Evolutionary conservation across 805 yeast species (phyloP).

Genomic region (Torulaspora gathmanii): DNA sequence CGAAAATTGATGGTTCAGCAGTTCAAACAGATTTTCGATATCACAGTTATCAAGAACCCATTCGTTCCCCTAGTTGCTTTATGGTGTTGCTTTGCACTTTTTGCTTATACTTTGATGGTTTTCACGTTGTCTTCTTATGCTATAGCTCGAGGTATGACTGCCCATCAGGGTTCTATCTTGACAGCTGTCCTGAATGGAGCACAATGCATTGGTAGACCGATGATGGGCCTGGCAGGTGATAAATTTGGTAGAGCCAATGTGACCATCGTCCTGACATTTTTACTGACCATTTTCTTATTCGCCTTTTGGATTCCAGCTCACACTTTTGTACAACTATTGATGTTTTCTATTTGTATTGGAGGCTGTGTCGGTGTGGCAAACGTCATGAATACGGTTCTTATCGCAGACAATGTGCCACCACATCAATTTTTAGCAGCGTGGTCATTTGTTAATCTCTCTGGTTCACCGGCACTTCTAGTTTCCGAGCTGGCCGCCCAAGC

Average conservation of each 20-base stretch:
- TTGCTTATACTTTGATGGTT: slow-evolving; percentile 43
- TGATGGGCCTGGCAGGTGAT: slow-evolving; percentile 44
- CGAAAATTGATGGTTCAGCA: slow-evolving; percentile 17
- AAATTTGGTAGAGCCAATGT: slow-evolving; percentile 45
- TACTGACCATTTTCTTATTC: slow-evolving; percentile 40
- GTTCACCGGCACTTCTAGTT: slow-evolving; percentile 38
- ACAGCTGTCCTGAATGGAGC: slow-evolving; percentile 45
- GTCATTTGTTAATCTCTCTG: slow-evolving; percentile 34
- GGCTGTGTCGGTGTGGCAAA: slow-evolving; percentile 43
- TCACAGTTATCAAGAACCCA: slow-evolving; percentile 30
- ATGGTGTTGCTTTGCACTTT: slow-evolving; percentile 38
- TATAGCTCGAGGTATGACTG: slow-evolving; percentile 43
- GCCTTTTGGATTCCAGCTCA: slow-evolving; percentile 48
- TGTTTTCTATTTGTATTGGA: slow-evolving; percentile 44
- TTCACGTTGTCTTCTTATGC: slow-evolving; percentile 47
- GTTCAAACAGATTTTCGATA: slow-evolving; percentile 37
- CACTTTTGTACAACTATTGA: slow-evolving; percentile 39
- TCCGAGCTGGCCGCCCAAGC: slow-evolving; percentile 55
- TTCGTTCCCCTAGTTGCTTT: slow-evolving; percentile 35
- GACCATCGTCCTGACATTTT: slow-evolving; percentile 36
- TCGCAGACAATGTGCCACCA: slow-evolving; percentile 41
- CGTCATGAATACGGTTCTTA: slow-evolving; percentile 40
- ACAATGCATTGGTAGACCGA: slow-evolving; percentile 48
- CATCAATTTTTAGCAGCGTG: slow-evolving; percentile 39
- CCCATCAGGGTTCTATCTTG: slow-evolving; percentile 42